These are phyloP conservation scores for Linnemannia elongata DNA, from an alignment of 192 early-diverging fungal genomes.

Conservation along the genomic window DNA sequence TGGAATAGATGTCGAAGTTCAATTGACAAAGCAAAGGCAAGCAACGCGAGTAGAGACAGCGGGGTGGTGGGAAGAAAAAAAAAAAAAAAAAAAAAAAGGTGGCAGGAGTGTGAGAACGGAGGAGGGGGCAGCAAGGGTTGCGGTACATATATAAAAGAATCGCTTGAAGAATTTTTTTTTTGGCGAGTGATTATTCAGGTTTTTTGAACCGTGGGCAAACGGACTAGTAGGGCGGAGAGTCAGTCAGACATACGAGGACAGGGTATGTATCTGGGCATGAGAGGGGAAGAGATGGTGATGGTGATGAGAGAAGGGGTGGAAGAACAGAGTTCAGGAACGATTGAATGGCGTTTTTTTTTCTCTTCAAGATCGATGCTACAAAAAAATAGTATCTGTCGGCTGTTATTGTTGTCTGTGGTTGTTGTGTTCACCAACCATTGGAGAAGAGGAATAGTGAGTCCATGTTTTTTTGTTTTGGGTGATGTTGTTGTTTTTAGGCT, in stretches of 20 bases:
- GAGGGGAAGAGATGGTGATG: not conserved
- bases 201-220: not conserved
- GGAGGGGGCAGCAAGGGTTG: not conserved
- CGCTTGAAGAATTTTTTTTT: not conserved
- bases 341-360: not conserved
- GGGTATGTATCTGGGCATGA: not conserved
- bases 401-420: not conserved
- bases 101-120: not conserved
- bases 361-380: not conserved
- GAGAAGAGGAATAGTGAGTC: not conserved
- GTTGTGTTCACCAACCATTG: not conserved
- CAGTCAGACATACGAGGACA: not conserved
- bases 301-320: not conserved
- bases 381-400: not conserved
- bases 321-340: not conserved
- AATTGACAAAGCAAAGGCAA: not conserved
- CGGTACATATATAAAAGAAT: not conserved
- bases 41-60: not conserved
- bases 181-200: too few relatives aligned
- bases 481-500: not conserved
- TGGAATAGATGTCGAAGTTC: not conserved
- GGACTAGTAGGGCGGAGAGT: too few relatives aligned
- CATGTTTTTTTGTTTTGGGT: not conserved
- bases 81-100: not conserved
- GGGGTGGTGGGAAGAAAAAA: not conserved